Base-by-base conservation (phyloP, 441 rosid species). In the Omphalea diandra region DNA sequence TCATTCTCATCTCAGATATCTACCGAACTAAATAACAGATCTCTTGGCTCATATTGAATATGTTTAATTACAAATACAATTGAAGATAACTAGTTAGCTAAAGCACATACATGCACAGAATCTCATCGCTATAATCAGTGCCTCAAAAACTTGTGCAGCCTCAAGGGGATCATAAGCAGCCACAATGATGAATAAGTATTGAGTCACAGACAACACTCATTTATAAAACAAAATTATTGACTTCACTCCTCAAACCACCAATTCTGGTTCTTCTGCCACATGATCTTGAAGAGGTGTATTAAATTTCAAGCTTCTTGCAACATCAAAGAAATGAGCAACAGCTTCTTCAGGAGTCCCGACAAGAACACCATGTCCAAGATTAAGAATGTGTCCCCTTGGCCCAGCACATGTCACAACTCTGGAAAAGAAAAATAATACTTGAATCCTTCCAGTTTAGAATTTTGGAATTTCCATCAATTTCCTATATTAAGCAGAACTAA, bases 301-400 rank as follows among this genome's bases (percentile, higher is more conserved):
- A 50, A 20, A 50, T 24, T 50, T 81, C 80, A 90, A 68, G 87
- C 90, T 83, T 82, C 86, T 86, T 3, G 86, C 80, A 29, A 91
- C 92, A 20, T 88, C 93, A 73, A 94, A 94, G 84, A 94, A 94
- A 84, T 90, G 97, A 55, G 87, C 86, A 57, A 94, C 98, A 22
- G 97, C 97, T 77, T 85, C 97, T 81, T 91, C 97, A 40, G 97
- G 98, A 22, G 98, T 91, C 74, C 98, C 97, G 50, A 94, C 98
- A 49, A 91, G 90, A 71, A 90, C 95, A 49, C 98, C 98, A 57
- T 94, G 97, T 56, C 98, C 97, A 65, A 88, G 86, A 77, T 91
- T 91, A 75, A 90, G 97, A 43, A 91, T 87, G 81, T 94, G 98
- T 47, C 97, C 98, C 57, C 73, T 85, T 65, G 85, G 80, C 69